phyloP scores from a whole-genome alignment of 1,284 basidiomycete species.

The Moesziomyces antarcticus region DNA sequence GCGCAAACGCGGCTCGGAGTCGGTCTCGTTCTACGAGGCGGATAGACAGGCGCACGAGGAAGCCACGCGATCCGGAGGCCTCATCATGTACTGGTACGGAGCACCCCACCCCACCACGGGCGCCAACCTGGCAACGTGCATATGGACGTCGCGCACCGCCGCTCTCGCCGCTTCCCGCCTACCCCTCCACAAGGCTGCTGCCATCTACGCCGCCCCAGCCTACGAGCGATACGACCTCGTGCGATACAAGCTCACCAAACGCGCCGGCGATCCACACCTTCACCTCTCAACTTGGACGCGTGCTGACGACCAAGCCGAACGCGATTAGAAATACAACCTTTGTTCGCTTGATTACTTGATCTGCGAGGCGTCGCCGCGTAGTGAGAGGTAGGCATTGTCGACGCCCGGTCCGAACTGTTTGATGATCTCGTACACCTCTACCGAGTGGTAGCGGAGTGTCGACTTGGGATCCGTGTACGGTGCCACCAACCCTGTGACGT shows the following conservation, averaged over 20 bases:
- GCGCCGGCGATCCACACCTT: slow-evolving; percentile 19
- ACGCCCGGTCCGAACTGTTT: slow-evolving; percentile 73
- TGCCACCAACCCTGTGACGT: slow-evolving; percentile 86
- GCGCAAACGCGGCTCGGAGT: slow-evolving; percentile 40
- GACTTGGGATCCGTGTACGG: slow-evolving; percentile 87
- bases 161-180: slow-evolving; percentile 44
- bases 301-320: slow-evolving; percentile 17
- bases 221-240: slow-evolving; percentile 54
- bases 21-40: slow-evolving; percentile 51
- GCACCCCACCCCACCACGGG: slow-evolving; percentile 46
- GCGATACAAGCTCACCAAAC: slow-evolving; percentile 51
- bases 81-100: slow-evolving; percentile 65
- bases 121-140: slow-evolving; percentile 61
- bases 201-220: slow-evolving; percentile 35
- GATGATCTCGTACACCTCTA: slow-evolving; percentile 83
- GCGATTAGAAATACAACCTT: background rate
- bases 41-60: slow-evolving; percentile 60
- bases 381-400: slow-evolving; percentile 61
- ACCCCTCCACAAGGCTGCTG: slow-evolving; percentile 49
- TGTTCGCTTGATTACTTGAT: slow-evolving; percentile 37
- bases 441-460: slow-evolving; percentile 83
- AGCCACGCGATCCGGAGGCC: slow-evolving; percentile 52
- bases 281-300: slow-evolving; percentile 47
- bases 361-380: slow-evolving; percentile 61
- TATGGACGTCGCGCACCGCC: slow-evolving; percentile 51